phyloP scores from a whole-genome alignment of 2,329 filamentous ascomycete species.

The Fusarium multiceps region DNA sequence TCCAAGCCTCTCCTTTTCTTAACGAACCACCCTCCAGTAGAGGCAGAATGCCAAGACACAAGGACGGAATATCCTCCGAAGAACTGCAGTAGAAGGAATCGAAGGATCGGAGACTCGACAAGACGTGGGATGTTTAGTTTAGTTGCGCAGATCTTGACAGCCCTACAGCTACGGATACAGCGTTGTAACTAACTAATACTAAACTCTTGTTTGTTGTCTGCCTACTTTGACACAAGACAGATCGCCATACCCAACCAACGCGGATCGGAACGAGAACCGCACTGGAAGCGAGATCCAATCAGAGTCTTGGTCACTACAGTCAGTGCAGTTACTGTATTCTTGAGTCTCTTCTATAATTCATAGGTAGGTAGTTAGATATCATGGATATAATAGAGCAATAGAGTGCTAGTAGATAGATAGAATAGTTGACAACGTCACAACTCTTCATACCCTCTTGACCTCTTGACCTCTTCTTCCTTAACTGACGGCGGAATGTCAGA shows the following conservation, averaged over 20 bases:
- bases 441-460: not conserved
- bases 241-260: slow-evolving; percentile 19
- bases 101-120: slow-evolving; percentile 3
- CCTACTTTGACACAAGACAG: not conserved
- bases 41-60: slow-evolving; percentile 3
- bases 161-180: not conserved
- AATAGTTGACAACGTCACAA: not conserved
- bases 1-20: slow-evolving; percentile 19
- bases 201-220: not conserved
- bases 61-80: slow-evolving; percentile 30
- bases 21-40: not conserved
- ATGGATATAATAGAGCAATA: not conserved
- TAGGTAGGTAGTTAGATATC: not conserved
- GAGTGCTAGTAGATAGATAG: not conserved
- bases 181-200: not conserved
- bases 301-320: not conserved
- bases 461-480: not conserved
- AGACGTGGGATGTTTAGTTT: not conserved
- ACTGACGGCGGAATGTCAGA: slow-evolving; percentile 28
- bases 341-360: not conserved
- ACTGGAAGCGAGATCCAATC: not conserved
- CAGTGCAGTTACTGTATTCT: not conserved
- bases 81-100: slow-evolving; percentile 11
- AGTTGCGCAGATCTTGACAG: not conserved
- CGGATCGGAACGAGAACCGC: slow-evolving; percentile 21